Base-by-base conservation (phyloP, 768 basidiomycete species). In the Pleurotus salmoneostramineus region DNA sequence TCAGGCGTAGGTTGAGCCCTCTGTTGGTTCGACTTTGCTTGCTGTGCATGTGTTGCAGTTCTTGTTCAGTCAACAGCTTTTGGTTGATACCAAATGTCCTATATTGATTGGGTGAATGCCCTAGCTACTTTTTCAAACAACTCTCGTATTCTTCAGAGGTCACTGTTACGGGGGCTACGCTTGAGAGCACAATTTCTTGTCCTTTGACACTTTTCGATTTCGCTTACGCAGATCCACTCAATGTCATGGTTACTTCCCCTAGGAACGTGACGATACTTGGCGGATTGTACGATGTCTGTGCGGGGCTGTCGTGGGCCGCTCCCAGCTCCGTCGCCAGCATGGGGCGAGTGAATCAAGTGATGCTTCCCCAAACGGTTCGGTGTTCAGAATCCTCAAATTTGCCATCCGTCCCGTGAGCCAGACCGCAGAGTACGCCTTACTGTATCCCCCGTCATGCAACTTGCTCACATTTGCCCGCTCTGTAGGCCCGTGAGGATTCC, bases 1-100 rank as follows among this genome's bases (percentile, higher is more conserved):
- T 27, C 21, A 27, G 21, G 2, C 1, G 21, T 27, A 27, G 57
- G 65, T 61, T 78, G 82, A 92, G 74, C 89, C 86, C 83, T 68
- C 17, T 79, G 64, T 70, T 4, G 85, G 85, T 85, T 88, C 64
- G 60, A 62, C 63, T 67, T 42, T 56, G 50, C 15, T 47, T 61
- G 51, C 49, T 42, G 21, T 1, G 21, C 21, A 27, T 58, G 59
- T 44, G 60, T 45, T 59, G 62, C 50, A 52, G 61, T 65, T 59
- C 61, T 58, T 61, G 51, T 63, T 64, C 58, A 68, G 65, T 65
- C 61, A 60, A 60, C 66, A 64, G 73, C 72, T 74, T 81, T 77
- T 80, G 91, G 89, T 89, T 86, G 95, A 98, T 98, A 95, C 94
- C 88, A 90, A 74, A 62, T 81, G 90, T 92, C 95, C 95, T 68